These are phyloP conservation scores for Rhazya stricta DNA, from an alignment of 257 asterid species.

Conservation along the genomic window DNA sequence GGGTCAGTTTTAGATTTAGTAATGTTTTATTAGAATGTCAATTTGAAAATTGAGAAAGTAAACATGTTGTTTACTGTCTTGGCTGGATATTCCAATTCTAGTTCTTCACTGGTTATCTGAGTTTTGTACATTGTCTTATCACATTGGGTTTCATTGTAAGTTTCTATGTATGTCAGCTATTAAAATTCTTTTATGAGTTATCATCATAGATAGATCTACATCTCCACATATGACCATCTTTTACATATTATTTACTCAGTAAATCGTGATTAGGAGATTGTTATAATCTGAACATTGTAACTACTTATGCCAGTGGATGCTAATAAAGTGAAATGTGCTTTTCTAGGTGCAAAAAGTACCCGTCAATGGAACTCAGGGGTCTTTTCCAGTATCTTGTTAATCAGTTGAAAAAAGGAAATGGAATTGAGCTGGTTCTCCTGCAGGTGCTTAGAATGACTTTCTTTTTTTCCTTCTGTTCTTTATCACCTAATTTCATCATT, in stretches of 20 bases:
- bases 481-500: conserved; percentile 11
- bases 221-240: background rate
- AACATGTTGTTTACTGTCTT: background rate
- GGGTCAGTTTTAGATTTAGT: background rate
- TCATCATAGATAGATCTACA: background rate
- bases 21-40: background rate
- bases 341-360: conserved; percentile 93
- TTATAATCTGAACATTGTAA: background rate
- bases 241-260: background rate
- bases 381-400: conserved; percentile 97
- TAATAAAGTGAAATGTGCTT: conserved; percentile 15
- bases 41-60: background rate
- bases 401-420: conserved; percentile 94
- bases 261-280: background rate
- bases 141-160: background rate
- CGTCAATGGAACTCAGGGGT: conserved; percentile 98
- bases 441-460: conserved; percentile 48
- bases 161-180: background rate
- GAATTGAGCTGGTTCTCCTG: conserved; percentile 92
- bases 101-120: background rate
- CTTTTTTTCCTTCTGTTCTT: conserved; percentile 16
- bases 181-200: background rate
- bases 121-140: background rate
- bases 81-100: background rate
- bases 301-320: background rate